These are phyloP conservation scores for Paramyrothecium roridum DNA, from an alignment of 2,329 filamentous ascomycete genomes.

Conservation along the genomic window DNA sequence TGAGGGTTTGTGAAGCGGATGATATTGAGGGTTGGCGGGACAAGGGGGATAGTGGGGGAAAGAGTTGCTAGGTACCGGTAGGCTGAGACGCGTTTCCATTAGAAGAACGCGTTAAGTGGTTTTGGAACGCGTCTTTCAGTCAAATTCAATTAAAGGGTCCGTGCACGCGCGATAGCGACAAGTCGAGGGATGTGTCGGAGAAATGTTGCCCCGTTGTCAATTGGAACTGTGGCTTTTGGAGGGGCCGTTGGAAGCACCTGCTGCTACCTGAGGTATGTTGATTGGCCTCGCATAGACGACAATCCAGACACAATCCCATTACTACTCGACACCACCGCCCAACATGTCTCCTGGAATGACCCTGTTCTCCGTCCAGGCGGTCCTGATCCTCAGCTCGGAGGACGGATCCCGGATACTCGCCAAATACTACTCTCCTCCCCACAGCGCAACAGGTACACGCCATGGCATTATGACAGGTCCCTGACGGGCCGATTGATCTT, in stretches of 20 bases:
- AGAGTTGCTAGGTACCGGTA: slow-evolving; percentile 11
- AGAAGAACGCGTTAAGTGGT: slow-evolving; percentile 39
- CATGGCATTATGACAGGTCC: slow-evolving; percentile 8
- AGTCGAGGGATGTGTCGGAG: slow-evolving; percentile 12
- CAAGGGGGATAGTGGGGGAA: slow-evolving; percentile 19
- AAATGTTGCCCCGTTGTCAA: slow-evolving; percentile 25
- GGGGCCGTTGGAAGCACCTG: slow-evolving; percentile 20
- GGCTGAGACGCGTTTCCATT: slow-evolving; percentile 17
- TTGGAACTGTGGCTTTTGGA: slow-evolving; percentile 23
- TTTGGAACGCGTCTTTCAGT: slow-evolving; percentile 7
- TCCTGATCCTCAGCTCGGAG: slow-evolving; percentile 77
- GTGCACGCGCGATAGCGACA: slow-evolving; percentile 21
- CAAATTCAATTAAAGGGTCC: slow-evolving; percentile 14
- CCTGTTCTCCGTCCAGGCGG: slow-evolving; percentile 72
- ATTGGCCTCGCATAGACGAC: slow-evolving; percentile 9
- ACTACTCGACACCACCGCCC: slow-evolving; percentile 4
- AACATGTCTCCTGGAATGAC: slow-evolving; percentile 72
- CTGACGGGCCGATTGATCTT: slow-evolving; percentile 6
- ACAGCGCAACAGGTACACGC: slow-evolving; percentile 36
- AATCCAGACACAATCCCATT: slow-evolving; percentile 2
- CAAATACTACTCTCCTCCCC: slow-evolving; percentile 80
- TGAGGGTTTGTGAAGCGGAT: slow-evolving; percentile 11
- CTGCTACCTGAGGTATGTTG: slow-evolving; percentile 10
- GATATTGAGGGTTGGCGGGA: slow-evolving; percentile 15
- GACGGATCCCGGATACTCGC: slow-evolving; percentile 89